Evolutionary conservation across 768 basidiomycete genomes (phyloP).

Genomic region (Psilocybe tampanensis): DNA sequence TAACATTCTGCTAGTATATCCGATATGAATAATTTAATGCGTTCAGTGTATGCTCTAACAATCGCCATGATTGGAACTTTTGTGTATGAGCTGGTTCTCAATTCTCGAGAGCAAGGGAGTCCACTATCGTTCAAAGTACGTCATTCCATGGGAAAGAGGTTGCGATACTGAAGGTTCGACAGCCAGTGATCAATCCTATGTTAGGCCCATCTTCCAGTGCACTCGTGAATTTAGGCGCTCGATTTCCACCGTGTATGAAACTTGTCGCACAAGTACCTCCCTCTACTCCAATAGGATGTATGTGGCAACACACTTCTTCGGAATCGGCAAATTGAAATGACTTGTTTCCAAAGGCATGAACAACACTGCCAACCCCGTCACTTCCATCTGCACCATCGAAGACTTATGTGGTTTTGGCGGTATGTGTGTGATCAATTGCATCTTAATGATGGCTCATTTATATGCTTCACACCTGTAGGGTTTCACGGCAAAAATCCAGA

Average conservation of each 20-base stretch:
- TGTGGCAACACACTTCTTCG: constrained; percentile 20
- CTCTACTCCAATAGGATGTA: constrained; percentile 62
- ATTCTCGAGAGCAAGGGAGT: constrained; percentile 74
- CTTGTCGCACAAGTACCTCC: constrained; percentile 55
- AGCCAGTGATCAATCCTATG: constrained; percentile 89
- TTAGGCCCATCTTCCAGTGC: constrained; percentile 86
- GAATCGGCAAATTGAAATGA: neutral
- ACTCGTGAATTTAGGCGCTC: constrained; percentile 85
- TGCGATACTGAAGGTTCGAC: neutral
- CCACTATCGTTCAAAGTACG: constrained; percentile 84
- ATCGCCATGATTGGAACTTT: constrained; percentile 71
- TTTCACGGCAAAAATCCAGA: constrained; percentile 45
- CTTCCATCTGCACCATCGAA: constrained; percentile 71
- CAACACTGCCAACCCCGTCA: constrained; percentile 80
- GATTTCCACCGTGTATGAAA: constrained; percentile 95
- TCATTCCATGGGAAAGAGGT: too few species aligned
- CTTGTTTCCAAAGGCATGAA: constrained; percentile 59
- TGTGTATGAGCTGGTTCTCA: constrained; percentile 84
- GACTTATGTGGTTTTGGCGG: constrained; percentile 91
- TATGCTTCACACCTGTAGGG: constrained; percentile 33
- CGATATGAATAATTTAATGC: constrained; percentile 13
- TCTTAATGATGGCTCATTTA: neutral
- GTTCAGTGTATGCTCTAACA: constrained; percentile 64
- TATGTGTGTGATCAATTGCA: constrained; percentile 16
- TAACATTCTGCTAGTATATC: neutral